Base-by-base conservation (phyloP, 2,329 filamentous ascomycete species). In the Apiospora saccharicola region DNA sequence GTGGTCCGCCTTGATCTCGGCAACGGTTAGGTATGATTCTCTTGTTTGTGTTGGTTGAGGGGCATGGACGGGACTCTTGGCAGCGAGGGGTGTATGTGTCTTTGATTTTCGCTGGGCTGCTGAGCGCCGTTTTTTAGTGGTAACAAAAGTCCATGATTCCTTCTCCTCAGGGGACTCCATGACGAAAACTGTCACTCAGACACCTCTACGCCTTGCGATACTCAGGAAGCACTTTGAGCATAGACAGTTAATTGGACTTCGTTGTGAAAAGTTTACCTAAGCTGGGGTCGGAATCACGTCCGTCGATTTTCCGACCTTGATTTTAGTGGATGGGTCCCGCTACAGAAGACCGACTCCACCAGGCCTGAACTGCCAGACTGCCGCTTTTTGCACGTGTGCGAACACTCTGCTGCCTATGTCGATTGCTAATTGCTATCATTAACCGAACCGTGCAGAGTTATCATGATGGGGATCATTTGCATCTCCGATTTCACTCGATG, bases 1-100 rank as follows among this genome's bases (percentile, higher is more conserved):
- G 67, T 80, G 74, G 19, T 80, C 76, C n/a, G 71, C 64, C 64
- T 75, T 72, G 34, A 81, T 74, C 10, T 79, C 75, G 12, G 74
- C 73, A 14, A 74, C 72, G 7, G 78, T 74, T n/a, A 80, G 70
- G 43, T 68, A 47, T 14, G 67, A 68, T 14, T 44, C 44, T 68
- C 57, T n/a, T 37, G 53, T 16, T 41, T 22, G 57, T 37, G 53
- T 16, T 41, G 34, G 57, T n/a, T 19, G 51, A 57, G 57, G 57
- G 19, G 57, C 57, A 41, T 64, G 19, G 34, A n/a, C 57, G 41
- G 34, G 10, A 64, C 3, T 41, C 57, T 41, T 64, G 57, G 57
- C 19, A 64, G 34, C 34, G n/a, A 34, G 10, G 41, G 57, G 34
- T 41, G 19, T n/a, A 14, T n/a, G 57, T 13, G 57, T 22, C 5